Evolutionary conservation across 2,329 filamentous ascomycete species (phyloP), one percentile per base, ranked within the genome.

Genomic region (Xylariomycetidae sp.): DNA sequence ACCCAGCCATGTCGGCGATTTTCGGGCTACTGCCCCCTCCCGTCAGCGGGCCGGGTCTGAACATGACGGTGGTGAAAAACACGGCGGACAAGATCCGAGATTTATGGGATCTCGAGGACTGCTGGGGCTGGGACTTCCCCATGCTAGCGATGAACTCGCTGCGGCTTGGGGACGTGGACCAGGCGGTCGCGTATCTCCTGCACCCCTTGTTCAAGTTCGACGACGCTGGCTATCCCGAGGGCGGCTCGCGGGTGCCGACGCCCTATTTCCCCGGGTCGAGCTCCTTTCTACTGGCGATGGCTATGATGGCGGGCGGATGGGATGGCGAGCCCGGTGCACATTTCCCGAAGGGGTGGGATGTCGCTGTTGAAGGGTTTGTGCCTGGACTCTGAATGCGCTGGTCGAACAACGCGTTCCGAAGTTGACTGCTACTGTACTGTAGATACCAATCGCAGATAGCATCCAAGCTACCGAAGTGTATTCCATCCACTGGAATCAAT

Each of bases 291-390:
- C 48, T 74, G 19, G 70, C 70, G 1, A 57, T 72, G 37, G 73
- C 68, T 3, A 74, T 77, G 70, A 68, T 77, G 66, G 67, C 69
- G 9, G 71, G 70, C 2, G 74, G 69, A 0, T 77, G 74, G 73
- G 71, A 76, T 45, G 69, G 63, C 2, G 50, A 48, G 29, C 59
- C 62, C n/a, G 68, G 61, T 6, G 40, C 51, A 20, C 60, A 71
- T 31, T 74, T 71, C 40, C 71, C 72, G 0, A 46, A 54, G 13
- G 61, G 48, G 0, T 77, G 72, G 72, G 50, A 63, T 25, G 66
- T 66, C 2, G 59, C 45, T 23, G 63, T 61, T 17, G 72, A 76
- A 35, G 70, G 67, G 1, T 76, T 77, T 35, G 30, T 51, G 5
- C 56, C 56, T 8, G 60, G 54, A 1, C 26, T 64, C 34, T 65